Base-by-base conservation (phyloP, 768 basidiomycete species). In the Hysterangium stoloniferum region DNA sequence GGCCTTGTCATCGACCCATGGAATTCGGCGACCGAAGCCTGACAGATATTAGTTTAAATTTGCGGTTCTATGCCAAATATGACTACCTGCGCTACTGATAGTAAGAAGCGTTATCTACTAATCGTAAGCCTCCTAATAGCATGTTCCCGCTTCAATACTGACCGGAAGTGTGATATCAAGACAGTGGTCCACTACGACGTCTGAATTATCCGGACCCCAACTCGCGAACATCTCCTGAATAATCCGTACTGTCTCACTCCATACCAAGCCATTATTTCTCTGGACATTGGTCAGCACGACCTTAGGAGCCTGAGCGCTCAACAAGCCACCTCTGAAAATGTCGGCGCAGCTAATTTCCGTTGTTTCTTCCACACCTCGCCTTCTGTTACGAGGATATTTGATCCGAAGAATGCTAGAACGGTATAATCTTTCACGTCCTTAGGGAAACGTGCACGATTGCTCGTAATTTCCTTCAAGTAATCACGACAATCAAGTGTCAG, bases 341-440 rank as follows among this genome's bases (percentile, higher is more conserved):
- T 75, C n/a, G 81, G 80, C 1, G 78, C 78, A 15, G 74, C 66
- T 35, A 84, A 73, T 59, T 77, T 80, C 40, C 81, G 65, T 54
- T 80, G 80, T 27, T 73, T 73, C 61, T 81, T 81, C 82, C 82
- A 85, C 52, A 77, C 70, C 3, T 78, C 74, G 19, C 75, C 78
- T 56, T 84, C 82, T 0, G 78, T 76, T 1, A 71, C 73, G n/a
- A 85, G 72, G 37, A 84, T 78, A 55, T 84, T 86, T 5, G 59
- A 58, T 5, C 83, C 82, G 58, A 74, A 84, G 50, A 78, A 68
- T 0, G 63, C 52, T 15, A 84, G 62, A 13, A 67, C 54, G 1
- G 40, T 54, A 55, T 84, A 84, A 24, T 67, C 58, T 4, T 71
- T 54, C 0, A 76, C 57, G 6, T 78, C 75, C 56, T 84, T 84